Evolutionary conservation across 768 basidiomycete species (phyloP), one percentile per base, ranked within the genome.

Genomic region (Scleroderma bovista): DNA sequence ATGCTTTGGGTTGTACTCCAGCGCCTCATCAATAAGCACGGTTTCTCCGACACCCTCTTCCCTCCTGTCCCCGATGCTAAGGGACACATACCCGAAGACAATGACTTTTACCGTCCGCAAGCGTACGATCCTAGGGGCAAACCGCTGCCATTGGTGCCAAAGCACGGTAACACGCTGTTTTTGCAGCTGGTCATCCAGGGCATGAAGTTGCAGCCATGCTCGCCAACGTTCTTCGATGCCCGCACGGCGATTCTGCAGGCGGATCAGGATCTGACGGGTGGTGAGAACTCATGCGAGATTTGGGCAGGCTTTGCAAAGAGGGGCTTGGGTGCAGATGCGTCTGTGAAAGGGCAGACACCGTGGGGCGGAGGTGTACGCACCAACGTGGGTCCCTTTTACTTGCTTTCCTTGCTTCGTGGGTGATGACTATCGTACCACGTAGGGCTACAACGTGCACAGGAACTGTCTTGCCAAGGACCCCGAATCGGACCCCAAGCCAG

Each of bases 181-280:
- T 67, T 91, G 11, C 89, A 91, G 76, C 83, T 97, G 40, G 85
- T 96, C 38, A 48, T 98, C 24, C 84, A 86, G 63, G 93, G 77
- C 10, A 95, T 99, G 93, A 97, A 97, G 77, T 73, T 96, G 39
- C 94, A 97, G 64, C 82, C 85, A 3, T 99, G 95, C 72, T 78
- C 86, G 23, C 95, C 95, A 17, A 77, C 75, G 41, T 94, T 95
- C 84, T 88, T 93, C 60, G 84, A 93, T 49, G 88, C 93, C 16
- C 83, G 93, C 52, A 84, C 86, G 65, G 89, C 92, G 15, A 93
- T 95, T 65, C 81, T 95, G 55, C 84, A 91, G 57, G 93, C 95
- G 19, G 95, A 97, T 65, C 73, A 90, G 64, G 70, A 88, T 39
- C 77, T 96, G 51, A 97, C 95, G 3, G 89, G 84, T 13, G 95